These are phyloP conservation scores for Pulveroboletus ravenelii DNA, from an alignment of 768 basidiomycete species.

Conservation along the genomic window DNA sequence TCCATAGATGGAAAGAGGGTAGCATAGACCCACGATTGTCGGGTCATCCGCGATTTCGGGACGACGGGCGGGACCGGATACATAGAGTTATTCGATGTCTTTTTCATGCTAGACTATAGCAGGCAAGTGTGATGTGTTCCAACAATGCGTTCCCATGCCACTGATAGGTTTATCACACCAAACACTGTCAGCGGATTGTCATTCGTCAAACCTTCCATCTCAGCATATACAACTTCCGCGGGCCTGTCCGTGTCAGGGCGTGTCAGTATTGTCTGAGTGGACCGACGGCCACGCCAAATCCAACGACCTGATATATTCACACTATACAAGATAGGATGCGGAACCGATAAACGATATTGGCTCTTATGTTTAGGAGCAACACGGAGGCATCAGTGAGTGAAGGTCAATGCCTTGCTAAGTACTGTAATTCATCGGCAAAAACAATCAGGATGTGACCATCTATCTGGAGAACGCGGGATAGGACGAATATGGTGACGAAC, in stretches of 20 bases:
- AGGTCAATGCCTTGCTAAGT: constrained; percentile 15
- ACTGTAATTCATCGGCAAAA: constrained; percentile 9
- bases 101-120: not conserved
- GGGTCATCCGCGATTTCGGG: constrained; percentile 8
- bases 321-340: not conserved
- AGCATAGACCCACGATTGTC: constrained; percentile 23
- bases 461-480: not conserved
- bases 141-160: not conserved
- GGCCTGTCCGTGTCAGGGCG: not conserved
- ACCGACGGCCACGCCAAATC: not conserved
- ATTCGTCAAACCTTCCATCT: not conserved
- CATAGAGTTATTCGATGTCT: not conserved
- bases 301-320: not conserved
- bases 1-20: constrained; percentile 19
- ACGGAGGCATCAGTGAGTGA: constrained; percentile 11
- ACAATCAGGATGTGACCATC: not conserved
- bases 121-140: not conserved
- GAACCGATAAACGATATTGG: not conserved
- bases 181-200: not conserved
- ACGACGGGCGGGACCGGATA: constrained; percentile 1
- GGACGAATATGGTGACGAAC: constrained; percentile 39
- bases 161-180: not conserved
- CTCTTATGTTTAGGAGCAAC: not conserved
- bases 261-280: not conserved
- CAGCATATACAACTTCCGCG: constrained; percentile 1